Percentiles rank a stretch among this genome's conserved stretches.
phyloP scores from a whole-genome alignment of 2,329 filamentous ascomycete species.

The Aureobasidium mangrovei region DNA sequence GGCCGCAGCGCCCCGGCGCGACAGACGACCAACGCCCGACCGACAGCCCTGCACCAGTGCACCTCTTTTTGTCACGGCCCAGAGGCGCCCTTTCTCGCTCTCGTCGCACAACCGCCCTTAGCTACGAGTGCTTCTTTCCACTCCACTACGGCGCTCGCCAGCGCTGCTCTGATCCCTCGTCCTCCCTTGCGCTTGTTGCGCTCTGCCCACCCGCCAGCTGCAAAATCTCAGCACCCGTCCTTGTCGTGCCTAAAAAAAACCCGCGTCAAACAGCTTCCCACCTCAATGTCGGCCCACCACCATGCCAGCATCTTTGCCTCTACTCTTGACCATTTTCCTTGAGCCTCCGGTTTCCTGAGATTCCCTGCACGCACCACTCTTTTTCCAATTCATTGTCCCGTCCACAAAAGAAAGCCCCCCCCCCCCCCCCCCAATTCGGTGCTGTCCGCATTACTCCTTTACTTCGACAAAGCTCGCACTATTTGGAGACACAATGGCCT shows the following conservation, averaged over 20 bases:
- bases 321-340: slow-evolving; percentile 42
- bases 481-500: slow-evolving; percentile 24
- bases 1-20: no score
- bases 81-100: slow-evolving; percentile 1
- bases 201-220: background rate
- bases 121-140: background rate
- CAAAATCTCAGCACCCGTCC: background rate
- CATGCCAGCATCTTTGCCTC: slow-evolving; percentile 41
- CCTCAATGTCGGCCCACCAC: slow-evolving; percentile 39
- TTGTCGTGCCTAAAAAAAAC: slow-evolving; percentile 10
- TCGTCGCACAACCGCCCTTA: background rate
- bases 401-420: background rate
- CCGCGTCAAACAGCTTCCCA: slow-evolving; percentile 4
- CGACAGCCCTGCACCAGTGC: background rate
- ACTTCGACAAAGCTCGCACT: slow-evolving; percentile 16
- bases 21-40: background rate
- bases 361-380: slow-evolving; percentile 12
- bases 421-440: background rate
- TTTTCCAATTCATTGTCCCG: slow-evolving; percentile 11
- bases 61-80: background rate
- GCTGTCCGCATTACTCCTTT: slow-evolving; percentile 14
- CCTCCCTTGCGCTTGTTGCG: background rate
- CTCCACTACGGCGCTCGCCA: background rate
- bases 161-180: background rate
- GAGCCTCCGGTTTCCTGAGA: slow-evolving; percentile 39